Evolutionary conservation across 2,329 filamentous ascomycete genomes (phyloP).

Genomic region (Diaporthe sp.): DNA sequence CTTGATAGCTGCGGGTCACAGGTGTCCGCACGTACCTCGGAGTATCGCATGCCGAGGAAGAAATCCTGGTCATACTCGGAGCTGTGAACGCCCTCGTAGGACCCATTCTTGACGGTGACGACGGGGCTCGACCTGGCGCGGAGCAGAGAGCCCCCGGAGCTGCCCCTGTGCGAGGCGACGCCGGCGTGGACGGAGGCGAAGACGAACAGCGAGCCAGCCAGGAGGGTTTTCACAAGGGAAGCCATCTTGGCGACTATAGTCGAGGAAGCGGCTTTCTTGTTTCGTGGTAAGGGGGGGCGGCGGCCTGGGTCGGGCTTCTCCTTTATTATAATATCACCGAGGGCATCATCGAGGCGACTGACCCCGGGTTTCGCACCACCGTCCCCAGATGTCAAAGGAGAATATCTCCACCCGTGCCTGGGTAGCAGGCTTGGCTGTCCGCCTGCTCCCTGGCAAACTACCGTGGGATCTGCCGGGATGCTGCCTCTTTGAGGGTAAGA

Average conservation of each 20-base stretch:
- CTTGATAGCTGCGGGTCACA: slow-evolving; percentile 47
- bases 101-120: slow-evolving; percentile 51
- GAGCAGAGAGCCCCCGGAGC: slow-evolving; percentile 38
- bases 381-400: slow-evolving; percentile 3
- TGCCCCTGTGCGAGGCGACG: slow-evolving; percentile 5
- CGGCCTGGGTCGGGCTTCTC: neutral
- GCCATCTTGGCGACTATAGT: slow-evolving; percentile 36
- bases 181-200: slow-evolving; percentile 31
- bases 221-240: slow-evolving; percentile 35
- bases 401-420: neutral
- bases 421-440: neutral
- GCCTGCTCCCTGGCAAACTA: neutral
- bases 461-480: slow-evolving; percentile 21
- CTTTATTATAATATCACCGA: neutral
- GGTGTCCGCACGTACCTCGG: slow-evolving; percentile 63
- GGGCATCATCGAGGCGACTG: neutral
- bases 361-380: neutral
- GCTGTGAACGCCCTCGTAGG: slow-evolving; percentile 52
- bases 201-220: slow-evolving; percentile 37
- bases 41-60: slow-evolving; percentile 70
- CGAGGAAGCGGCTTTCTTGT: neutral
- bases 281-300: neutral
- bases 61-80: slow-evolving; percentile 60
- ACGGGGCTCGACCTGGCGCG: slow-evolving; percentile 12
- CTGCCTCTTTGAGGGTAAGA: neutral